These are phyloP conservation scores for Chlorella sp. DNA, from an alignment of 139 green algal genomes.

Conservation along the genomic window DNA sequence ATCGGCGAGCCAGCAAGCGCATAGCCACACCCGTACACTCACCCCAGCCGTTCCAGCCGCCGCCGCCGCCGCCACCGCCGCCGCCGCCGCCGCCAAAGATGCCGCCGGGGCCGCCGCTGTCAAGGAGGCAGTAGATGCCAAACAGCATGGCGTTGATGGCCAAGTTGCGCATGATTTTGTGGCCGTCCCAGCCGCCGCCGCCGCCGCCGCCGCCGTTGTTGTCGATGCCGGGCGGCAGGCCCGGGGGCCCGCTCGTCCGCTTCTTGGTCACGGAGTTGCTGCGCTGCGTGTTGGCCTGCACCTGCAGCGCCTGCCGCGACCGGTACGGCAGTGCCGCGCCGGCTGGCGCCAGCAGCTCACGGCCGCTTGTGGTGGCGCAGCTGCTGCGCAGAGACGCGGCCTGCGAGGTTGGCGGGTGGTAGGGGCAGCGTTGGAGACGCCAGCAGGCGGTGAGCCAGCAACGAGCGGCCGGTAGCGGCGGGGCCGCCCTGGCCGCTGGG, in stretches of 20 bases:
- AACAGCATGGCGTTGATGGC: constrained; percentile 53
- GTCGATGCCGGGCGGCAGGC: constrained; percentile 56
- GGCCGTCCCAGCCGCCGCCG: constrained; percentile 57
- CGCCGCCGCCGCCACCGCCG: constrained; percentile 47
- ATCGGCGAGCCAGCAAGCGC: too few species aligned
- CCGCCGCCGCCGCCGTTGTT: constrained; percentile 57
- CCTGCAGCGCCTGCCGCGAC: neutral
- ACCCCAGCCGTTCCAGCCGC: constrained; percentile 29
- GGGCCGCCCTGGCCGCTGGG: too few species aligned
- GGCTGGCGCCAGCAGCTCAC: too few species aligned
- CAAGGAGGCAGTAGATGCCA: constrained; percentile 55
- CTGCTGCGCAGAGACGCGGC: too few species aligned
- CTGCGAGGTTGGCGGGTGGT: too few species aligned
- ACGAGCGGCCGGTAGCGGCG: too few species aligned
- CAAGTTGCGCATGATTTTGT: constrained; percentile 54
- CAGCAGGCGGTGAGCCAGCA: too few species aligned
- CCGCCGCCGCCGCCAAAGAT: constrained; percentile 50
- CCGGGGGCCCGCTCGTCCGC: constrained; percentile 53
- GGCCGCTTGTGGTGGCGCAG: too few species aligned
- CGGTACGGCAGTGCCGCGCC: neutral
- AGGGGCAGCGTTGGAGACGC: too few species aligned
- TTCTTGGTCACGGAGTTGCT: constrained; percentile 62
- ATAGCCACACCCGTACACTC: neutral
- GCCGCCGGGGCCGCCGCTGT: constrained; percentile 47
- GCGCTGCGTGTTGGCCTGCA: constrained; percentile 43